These are phyloP conservation scores for Botrytis tulipae DNA, from an alignment of 2,329 filamentous ascomycete species.

Conservation along the genomic window DNA sequence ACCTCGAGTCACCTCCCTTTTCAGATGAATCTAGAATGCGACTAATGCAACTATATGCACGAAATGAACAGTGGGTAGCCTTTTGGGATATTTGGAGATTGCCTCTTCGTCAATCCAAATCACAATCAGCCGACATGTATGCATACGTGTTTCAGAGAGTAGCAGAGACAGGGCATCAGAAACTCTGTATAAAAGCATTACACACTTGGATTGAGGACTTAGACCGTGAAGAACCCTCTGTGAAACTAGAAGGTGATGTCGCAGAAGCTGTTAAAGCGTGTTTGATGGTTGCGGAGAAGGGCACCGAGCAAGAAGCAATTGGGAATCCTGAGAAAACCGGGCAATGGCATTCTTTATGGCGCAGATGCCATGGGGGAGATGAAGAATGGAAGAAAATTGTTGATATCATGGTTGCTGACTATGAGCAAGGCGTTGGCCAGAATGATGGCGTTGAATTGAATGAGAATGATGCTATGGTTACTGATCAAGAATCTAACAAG, in stretches of 20 bases:
- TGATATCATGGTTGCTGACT: neutral
- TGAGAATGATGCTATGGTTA: conserved; percentile 1
- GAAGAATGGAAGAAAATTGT: neutral
- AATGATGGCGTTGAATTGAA: neutral
- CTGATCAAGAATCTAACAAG: neutral
- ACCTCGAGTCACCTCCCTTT: conserved; percentile 46
- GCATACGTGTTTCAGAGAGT: conserved; percentile 51
- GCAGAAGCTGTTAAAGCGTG: conserved; percentile 52
- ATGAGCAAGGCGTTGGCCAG: neutral
- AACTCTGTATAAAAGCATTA: conserved; percentile 48
- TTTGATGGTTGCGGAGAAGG: conserved; percentile 54
- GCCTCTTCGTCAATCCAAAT: conserved; percentile 48
- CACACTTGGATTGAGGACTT: conserved; percentile 60
- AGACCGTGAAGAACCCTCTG: conserved; percentile 51
- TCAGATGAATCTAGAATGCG: conserved; percentile 41
- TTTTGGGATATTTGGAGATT: conserved; percentile 63
- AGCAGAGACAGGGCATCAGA: conserved; percentile 45
- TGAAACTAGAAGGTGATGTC: conserved; percentile 47
- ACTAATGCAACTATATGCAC: conserved; percentile 49
- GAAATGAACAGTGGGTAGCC: conserved; percentile 49
- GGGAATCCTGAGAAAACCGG: conserved; percentile 20
- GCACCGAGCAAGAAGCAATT: conserved; percentile 26
- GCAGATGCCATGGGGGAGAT: conserved; percentile 17
- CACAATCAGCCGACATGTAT: conserved; percentile 56
- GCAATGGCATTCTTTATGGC: conserved; percentile 31